phyloP scores from a whole-genome alignment of 1,284 basidiomycete genomes.

The Rhodofomes roseus region DNA sequence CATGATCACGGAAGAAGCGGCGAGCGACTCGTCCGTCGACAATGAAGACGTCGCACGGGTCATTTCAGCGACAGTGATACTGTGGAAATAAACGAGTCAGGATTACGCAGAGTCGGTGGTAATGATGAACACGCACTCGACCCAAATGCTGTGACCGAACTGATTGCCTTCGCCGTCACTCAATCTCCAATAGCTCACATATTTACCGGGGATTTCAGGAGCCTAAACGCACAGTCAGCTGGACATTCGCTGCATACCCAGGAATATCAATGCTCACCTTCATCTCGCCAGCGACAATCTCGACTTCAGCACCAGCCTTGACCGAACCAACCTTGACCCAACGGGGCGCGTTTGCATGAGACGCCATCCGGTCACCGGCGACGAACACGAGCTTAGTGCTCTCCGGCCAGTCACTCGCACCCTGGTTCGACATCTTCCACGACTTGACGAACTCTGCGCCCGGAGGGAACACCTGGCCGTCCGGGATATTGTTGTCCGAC shows the following conservation, averaged over 20 bases:
- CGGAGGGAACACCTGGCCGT: conserved; percentile 76
- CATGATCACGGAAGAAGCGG: conserved; percentile 69
- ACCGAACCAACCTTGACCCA: conserved; percentile 51
- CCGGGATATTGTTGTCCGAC: conserved; percentile 65
- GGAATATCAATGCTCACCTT: conserved; percentile 43
- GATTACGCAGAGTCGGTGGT: background rate
- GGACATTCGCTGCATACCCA: background rate
- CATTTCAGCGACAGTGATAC: conserved; percentile 60
- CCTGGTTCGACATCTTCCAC: conserved; percentile 71
- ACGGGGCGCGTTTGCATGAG: conserved; percentile 28
- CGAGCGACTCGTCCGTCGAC: conserved; percentile 47
- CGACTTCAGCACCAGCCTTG: conserved; percentile 50
- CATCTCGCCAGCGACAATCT: conserved; percentile 70
- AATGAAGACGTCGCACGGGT: conserved; percentile 34
- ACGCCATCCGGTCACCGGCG: conserved; percentile 51
- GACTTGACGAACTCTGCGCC: conserved; percentile 83
- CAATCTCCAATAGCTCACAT: conserved; percentile 74
- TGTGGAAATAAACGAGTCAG: conserved; percentile 26
- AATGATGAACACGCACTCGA: conserved; percentile 49
- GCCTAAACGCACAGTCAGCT: conserved; percentile 40
- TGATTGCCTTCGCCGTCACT: conserved; percentile 51
- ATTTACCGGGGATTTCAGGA: conserved; percentile 68
- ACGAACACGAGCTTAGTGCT: conserved; percentile 64
- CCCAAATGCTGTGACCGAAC: conserved; percentile 76
- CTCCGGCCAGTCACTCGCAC: conserved; percentile 62